Percentiles rank a stretch among this genome's conserved stretches.
Evolutionary conservation across 306 rosid species (phyloP).

Genomic region (Citrullus colocynthis): DNA sequence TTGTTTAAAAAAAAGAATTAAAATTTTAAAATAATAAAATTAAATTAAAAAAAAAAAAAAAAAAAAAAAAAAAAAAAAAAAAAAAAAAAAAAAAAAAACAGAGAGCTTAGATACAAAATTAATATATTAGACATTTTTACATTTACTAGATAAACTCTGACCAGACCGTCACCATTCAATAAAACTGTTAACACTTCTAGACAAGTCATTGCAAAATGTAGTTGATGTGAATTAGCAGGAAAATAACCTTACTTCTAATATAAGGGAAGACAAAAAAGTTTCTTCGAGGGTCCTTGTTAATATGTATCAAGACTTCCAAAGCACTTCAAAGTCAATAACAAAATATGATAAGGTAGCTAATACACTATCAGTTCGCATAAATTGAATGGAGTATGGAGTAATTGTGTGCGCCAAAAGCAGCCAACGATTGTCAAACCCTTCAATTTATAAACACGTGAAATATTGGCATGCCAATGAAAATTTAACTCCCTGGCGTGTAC

Average conservation of each 20-base stretch:
- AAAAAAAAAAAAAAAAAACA: too few species aligned
- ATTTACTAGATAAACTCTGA: background rate
- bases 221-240: background rate
- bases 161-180: background rate
- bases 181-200: background rate
- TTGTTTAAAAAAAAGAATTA: too few species aligned
- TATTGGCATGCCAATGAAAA: background rate
- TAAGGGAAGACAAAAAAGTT: background rate
- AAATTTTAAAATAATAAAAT: too few species aligned
- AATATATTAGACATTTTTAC: too few species aligned
- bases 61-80: too few species aligned
- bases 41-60: too few species aligned
- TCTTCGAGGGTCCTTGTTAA: background rate
- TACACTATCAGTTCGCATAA: background rate
- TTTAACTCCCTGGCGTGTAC: background rate
- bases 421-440: background rate
- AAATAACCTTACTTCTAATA: background rate
- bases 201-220: background rate
- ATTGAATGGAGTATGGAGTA: background rate
- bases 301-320: background rate
- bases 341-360: background rate
- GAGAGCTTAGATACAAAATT: too few species aligned
- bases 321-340: background rate
- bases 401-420: background rate
- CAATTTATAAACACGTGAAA: background rate